Conservation (phyloP, 2,329 filamentous ascomycete species). For the Zarea fungicola region DNA sequence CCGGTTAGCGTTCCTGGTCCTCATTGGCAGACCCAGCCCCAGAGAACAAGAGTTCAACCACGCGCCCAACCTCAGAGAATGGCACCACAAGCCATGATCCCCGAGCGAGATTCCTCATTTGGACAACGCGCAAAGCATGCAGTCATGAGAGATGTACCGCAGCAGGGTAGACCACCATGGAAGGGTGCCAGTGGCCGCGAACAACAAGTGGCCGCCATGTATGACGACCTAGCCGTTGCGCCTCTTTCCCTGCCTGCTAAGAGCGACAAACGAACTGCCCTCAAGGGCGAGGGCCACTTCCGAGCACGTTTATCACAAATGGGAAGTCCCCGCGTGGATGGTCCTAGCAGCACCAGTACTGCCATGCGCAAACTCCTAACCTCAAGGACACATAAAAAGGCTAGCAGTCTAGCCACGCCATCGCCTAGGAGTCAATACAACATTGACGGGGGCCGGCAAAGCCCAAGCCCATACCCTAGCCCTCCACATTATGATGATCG, state of each 20-base stretch:
- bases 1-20: not conserved
- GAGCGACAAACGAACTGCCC: conserved; percentile 38
- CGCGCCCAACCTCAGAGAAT: not conserved
- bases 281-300: conserved; percentile 10
- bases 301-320: conserved; percentile 8
- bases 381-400: conserved; percentile 26
- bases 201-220: conserved; percentile 58
- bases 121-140: conserved; percentile 30
- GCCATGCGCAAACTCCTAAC: conserved; percentile 33
- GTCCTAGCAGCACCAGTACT: conserved; percentile 17
- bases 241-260: conserved; percentile 53
- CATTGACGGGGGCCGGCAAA: conserved; percentile 18
- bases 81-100: conserved; percentile 11
- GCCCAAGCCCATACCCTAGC: conserved; percentile 20
- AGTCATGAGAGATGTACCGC: conserved; percentile 31
- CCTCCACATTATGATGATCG: conserved; percentile 23
- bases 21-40: not conserved
- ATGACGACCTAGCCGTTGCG: conserved; percentile 51
- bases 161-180: conserved; percentile 56
- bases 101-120: conserved; percentile 19
- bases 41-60: not conserved
- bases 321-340: conserved; percentile 3
- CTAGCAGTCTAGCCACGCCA: not conserved
- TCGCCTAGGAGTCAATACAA: conserved; percentile 18
- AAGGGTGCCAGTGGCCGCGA: conserved; percentile 67